These are phyloP conservation scores for Porpolomopsis calyptriformis DNA, from an alignment of 768 basidiomycete genomes.

Conservation along the genomic window DNA sequence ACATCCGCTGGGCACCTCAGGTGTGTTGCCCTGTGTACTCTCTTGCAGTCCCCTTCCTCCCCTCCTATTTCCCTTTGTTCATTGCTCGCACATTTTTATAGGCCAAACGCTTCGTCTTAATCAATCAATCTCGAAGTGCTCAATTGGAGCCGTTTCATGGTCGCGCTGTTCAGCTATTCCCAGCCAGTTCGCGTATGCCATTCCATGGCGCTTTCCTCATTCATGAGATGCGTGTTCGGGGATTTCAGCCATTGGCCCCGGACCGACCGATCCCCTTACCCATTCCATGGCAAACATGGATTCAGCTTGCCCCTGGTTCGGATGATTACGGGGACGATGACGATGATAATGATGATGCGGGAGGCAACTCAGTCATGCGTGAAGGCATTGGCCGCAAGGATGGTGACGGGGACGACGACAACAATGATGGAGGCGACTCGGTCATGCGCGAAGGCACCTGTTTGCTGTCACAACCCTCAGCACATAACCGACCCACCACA, in stretches of 20 bases:
- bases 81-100: background rate
- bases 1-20: constrained; percentile 2
- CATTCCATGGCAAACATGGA: background rate
- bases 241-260: background rate
- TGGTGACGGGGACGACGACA: background rate
- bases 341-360: background rate
- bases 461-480: too few species aligned
- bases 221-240: constrained; percentile 7
- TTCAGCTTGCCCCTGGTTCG: background rate
- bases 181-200: background rate
- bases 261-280: constrained; percentile 1
- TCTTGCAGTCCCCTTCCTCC: too few species aligned
- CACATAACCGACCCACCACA: too few species aligned
- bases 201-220: constrained; percentile 6
- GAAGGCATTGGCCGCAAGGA: too few species aligned
- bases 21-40: too few species aligned
- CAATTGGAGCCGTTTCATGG: constrained; percentile 1
- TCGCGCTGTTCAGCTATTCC: background rate
- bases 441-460: too few species aligned
- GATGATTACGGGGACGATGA: background rate
- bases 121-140: background rate
- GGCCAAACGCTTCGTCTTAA: background rate
- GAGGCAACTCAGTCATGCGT: too few species aligned
- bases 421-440: too few species aligned
- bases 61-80: background rate